Conservation (phyloP, 2,329 filamentous ascomycete species). For the Fonsecaea erecta region DNA sequence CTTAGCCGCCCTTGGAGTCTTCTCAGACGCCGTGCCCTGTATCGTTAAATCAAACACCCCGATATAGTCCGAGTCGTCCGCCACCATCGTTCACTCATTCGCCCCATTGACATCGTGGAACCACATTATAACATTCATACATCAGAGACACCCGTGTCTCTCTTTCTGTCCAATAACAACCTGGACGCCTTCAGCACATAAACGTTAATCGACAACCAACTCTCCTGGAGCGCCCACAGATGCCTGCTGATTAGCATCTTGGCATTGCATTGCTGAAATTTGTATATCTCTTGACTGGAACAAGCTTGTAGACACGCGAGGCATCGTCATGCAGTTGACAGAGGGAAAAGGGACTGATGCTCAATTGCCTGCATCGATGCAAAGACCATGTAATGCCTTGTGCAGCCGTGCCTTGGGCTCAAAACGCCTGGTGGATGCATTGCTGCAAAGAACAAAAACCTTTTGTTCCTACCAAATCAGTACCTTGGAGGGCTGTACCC, state of each 20-base stretch:
- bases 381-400: constrained; percentile 3
- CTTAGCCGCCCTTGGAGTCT: not conserved
- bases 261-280: constrained; percentile 4
- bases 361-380: not conserved
- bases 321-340: not conserved
- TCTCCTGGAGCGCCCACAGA: not conserved
- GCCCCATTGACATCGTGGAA: constrained; percentile 3
- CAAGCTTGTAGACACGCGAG: constrained; percentile 15
- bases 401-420: constrained; percentile 6
- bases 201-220: constrained; percentile 3
- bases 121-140: constrained; percentile 8
- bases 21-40: not conserved
- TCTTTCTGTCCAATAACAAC: not conserved
- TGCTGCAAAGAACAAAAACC: not conserved
- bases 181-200: not conserved
- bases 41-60: not conserved
- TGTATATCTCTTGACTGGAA: constrained; percentile 29
- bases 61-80: not conserved
- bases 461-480: constrained; percentile 9
- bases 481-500: constrained; percentile 23
- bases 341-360: not conserved
- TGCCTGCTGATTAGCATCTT: not conserved
- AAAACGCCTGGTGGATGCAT: constrained; percentile 1
- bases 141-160: constrained; percentile 2
- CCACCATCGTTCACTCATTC: not conserved